These are phyloP conservation scores for Eucalyptus dawsonii DNA, from an alignment of 345 rosid genomes.

Conservation along the genomic window DNA sequence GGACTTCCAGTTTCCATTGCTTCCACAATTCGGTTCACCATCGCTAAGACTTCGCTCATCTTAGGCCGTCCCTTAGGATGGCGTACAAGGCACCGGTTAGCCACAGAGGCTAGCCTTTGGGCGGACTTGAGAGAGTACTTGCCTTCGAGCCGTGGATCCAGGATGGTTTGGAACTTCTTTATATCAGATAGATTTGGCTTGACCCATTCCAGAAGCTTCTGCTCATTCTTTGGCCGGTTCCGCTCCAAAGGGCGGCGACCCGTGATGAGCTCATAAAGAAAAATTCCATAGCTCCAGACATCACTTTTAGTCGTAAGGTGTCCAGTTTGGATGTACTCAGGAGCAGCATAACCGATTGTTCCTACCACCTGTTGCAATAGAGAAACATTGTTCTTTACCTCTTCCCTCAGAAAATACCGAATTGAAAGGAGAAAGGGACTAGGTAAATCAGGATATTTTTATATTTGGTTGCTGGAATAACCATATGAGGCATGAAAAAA, in stretches of 20 bases:
- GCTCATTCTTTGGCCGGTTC: conserved; percentile 75
- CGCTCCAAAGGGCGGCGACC: conserved; percentile 81
- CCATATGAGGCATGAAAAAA: neutral
- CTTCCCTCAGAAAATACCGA: neutral
- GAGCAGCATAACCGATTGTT: conserved; percentile 94
- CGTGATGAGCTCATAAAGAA: conserved; percentile 82
- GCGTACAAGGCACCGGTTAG: conserved; percentile 61
- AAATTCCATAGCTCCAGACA: conserved; percentile 89
- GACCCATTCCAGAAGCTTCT: conserved; percentile 89
- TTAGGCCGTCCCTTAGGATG: conserved; percentile 64
- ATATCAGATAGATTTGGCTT: conserved; percentile 63
- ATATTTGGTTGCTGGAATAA: neutral
- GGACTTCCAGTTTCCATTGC: conserved; percentile 25
- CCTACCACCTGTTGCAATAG: conserved; percentile 57
- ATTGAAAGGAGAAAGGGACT: neutral
- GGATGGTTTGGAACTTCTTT: conserved; percentile 56
- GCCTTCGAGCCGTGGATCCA: conserved; percentile 82
- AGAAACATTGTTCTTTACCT: neutral
- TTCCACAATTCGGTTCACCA: conserved; percentile 53
- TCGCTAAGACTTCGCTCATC: conserved; percentile 65
- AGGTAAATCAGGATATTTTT: neutral
- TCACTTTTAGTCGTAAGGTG: conserved; percentile 76
- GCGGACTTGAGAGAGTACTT: conserved; percentile 53
- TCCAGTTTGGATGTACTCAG: conserved; percentile 82
- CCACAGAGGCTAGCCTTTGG: conserved; percentile 62